phyloP scores from a whole-genome alignment of 345 rosid genomes.

The Populus simonii region DNA sequence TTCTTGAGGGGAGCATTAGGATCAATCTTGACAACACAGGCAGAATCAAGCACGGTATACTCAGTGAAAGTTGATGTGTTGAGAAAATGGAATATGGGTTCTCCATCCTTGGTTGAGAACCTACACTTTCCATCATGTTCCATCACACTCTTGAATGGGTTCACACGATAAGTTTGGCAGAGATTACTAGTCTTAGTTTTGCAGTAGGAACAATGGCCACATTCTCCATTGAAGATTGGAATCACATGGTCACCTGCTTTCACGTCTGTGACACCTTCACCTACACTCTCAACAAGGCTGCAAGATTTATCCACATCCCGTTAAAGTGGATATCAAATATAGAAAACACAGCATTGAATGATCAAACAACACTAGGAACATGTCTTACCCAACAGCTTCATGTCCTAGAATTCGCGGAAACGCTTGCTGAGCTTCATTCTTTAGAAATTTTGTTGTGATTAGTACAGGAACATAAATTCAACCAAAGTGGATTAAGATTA shows the following conservation, averaged over 20 bases:
- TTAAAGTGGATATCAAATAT: background rate
- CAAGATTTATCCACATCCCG: background rate
- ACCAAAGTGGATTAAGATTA: background rate
- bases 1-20: conserved; percentile 45
- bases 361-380: background rate
- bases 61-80: conserved; percentile 69
- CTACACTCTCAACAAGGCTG: conserved; percentile 64
- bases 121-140: conserved; percentile 49
- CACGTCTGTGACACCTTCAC: conserved; percentile 57
- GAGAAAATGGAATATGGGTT: conserved; percentile 58
- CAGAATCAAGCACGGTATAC: conserved; percentile 61
- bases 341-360: background rate
- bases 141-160: conserved; percentile 58
- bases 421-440: conserved; percentile 61
- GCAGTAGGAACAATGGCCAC: conserved; percentile 59
- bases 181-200: conserved; percentile 40
- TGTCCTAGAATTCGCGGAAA: conserved; percentile 73
- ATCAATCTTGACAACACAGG: conserved; percentile 52
- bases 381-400: conserved; percentile 70
- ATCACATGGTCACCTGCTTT: conserved; percentile 63
- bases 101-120: conserved; percentile 43
- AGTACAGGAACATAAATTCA: background rate
- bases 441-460: background rate
- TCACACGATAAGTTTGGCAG: conserved; percentile 42
- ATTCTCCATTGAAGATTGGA: conserved; percentile 65